Evolutionary conservation across 2,329 filamentous ascomycete species (phyloP).

Genomic region (Cladorrhinum sp.): DNA sequence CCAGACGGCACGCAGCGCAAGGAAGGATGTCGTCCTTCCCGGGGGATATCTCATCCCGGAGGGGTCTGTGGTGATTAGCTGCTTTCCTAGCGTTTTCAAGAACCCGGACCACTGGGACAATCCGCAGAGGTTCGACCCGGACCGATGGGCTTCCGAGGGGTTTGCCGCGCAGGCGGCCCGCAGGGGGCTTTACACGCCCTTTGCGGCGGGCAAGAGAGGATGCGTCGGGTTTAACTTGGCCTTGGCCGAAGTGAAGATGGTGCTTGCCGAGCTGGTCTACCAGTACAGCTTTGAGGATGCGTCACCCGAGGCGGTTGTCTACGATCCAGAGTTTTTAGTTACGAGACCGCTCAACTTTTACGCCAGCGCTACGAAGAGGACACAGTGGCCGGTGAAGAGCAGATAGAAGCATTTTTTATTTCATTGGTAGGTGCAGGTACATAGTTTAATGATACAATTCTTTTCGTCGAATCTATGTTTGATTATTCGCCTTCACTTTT

Average conservation of each 20-base stretch:
- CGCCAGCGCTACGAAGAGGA: neutral
- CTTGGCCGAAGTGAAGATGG: neutral
- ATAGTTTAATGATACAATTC: too few relatives aligned
- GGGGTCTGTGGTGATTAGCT: neutral
- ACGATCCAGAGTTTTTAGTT: conserved; percentile 5
- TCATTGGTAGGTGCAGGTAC: too few relatives aligned
- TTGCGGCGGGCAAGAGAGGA: neutral
- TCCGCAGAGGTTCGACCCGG: conserved; percentile 1
- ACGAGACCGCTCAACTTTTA: conserved; percentile 8
- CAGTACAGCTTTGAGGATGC: neutral
- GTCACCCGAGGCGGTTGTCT: neutral
- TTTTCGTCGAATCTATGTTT: neutral
- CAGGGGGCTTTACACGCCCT: conserved; percentile 4
- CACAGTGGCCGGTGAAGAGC: neutral
- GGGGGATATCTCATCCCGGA: conserved; percentile 4
- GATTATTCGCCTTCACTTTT: too few relatives aligned
- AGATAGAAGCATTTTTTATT: neutral
- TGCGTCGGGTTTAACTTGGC: conserved; percentile 5
- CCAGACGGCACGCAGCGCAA: conserved; percentile 1
- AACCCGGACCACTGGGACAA: conserved; percentile 6
- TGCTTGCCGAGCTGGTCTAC: conserved; percentile 4
- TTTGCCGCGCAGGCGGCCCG: neutral
- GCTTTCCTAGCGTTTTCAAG: neutral
- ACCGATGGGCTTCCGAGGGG: neutral
- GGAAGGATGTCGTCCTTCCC: conserved; percentile 1